These are phyloP conservation scores for Phytopythium chamaehyphon DNA, from an alignment of 352 stramenopile genomes.

Conservation along the genomic window DNA sequence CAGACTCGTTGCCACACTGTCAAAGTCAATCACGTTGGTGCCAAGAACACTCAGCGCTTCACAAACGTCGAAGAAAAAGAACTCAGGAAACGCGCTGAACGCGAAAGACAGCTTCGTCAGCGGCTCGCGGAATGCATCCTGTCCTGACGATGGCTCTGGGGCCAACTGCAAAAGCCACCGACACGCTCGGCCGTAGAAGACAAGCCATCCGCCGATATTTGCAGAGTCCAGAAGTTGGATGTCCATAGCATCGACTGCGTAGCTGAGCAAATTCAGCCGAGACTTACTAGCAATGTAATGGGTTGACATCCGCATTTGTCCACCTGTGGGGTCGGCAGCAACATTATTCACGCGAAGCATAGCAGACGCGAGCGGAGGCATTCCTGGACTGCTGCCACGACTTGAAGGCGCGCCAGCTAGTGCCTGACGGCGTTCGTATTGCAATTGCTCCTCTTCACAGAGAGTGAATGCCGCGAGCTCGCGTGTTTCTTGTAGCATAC, in stretches of 20 bases:
- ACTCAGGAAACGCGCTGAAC: conserved; percentile 57
- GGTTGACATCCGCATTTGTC: conserved; percentile 16
- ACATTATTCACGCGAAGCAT: background rate
- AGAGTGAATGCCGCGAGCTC: conserved; percentile 59
- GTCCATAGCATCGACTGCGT: conserved; percentile 39
- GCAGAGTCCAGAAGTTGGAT: conserved; percentile 48
- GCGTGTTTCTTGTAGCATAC: conserved; percentile 47
- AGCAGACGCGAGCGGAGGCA: background rate
- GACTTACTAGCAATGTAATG: conserved; percentile 61
- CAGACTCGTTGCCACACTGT: background rate
- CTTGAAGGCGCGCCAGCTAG: background rate
- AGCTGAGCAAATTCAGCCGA: conserved; percentile 42
- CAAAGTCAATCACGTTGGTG: conserved; percentile 5
- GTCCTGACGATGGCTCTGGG: conserved; percentile 12
- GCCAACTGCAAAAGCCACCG: conserved; percentile 46
- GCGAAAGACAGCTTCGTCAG: conserved; percentile 36
- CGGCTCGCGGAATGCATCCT: conserved; percentile 41
- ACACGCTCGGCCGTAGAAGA: conserved; percentile 47
- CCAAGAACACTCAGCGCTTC: conserved; percentile 53
- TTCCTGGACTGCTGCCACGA: background rate
- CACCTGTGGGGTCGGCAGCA: background rate
- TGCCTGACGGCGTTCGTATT: conserved; percentile 17
- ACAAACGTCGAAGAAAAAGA: conserved; percentile 73
- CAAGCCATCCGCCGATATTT: conserved; percentile 53
- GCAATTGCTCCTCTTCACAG: conserved; percentile 50